phyloP scores from a whole-genome alignment of 495 filamentous ascomycete genomes.

The Penicillium manginii region DNA sequence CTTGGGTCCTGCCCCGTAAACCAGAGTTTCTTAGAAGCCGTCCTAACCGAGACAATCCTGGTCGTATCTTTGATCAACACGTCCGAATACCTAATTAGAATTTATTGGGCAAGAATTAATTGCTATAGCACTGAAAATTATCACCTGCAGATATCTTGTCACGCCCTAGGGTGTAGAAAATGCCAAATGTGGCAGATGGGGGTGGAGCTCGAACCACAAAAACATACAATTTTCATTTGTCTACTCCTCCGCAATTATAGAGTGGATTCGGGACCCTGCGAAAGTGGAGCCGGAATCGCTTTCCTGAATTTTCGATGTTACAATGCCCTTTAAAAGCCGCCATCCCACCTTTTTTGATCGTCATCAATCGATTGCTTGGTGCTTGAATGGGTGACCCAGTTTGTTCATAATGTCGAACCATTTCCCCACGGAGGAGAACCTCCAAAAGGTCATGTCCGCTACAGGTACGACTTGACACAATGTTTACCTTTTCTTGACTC shows the following conservation, averaged over 20 bases:
- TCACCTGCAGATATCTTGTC: constrained; percentile 14
- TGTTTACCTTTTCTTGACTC: not conserved
- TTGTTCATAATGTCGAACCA: constrained; percentile 25
- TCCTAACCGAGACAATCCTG: constrained; percentile 27
- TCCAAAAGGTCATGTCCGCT: constrained; percentile 28
- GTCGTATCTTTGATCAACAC: constrained; percentile 23
- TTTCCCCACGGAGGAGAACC: constrained; percentile 24
- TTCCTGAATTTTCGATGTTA: constrained; percentile 13
- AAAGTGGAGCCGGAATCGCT: constrained; percentile 7
- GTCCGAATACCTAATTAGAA: constrained; percentile 20
- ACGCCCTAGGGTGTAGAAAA: constrained; percentile 17
- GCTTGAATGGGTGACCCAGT: constrained; percentile 6
- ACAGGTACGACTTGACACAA: constrained; percentile 19
- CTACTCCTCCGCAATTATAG: constrained; percentile 6
- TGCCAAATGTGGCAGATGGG: constrained; percentile 14
- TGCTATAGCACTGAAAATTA: constrained; percentile 11
- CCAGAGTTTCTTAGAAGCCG: constrained; percentile 25
- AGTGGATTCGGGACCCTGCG: constrained; percentile 13
- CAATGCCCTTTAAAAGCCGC: constrained; percentile 7
- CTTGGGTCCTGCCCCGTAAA: constrained; percentile 14
- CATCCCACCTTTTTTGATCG: constrained; percentile 10
- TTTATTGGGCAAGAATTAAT: constrained; percentile 11
- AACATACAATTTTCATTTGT: constrained; percentile 16
- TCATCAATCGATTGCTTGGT: constrained; percentile 3
- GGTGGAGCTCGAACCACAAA: constrained; percentile 24